Percentiles rank a stretch among this genome's conserved stretches.
These are phyloP conservation scores for Dothideomycetidae sp. DNA, from an alignment of 2,329 filamentous ascomycete species.

Conservation along the genomic window DNA sequence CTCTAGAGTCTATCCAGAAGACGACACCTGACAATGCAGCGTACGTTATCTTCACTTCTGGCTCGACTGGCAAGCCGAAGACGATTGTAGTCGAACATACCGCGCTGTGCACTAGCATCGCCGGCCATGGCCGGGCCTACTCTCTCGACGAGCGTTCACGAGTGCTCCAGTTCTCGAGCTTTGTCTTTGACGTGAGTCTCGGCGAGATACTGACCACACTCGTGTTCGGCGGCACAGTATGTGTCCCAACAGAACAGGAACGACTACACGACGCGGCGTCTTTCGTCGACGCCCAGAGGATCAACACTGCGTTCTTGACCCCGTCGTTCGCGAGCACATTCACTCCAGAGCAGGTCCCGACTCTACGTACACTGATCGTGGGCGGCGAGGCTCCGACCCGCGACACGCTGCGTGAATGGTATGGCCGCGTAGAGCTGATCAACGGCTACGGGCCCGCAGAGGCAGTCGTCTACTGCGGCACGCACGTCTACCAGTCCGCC, in stretches of 20 bases:
- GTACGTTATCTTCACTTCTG: slow-evolving; percentile 6
- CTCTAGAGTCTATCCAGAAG: neutral
- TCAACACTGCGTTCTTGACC: slow-evolving; percentile 6
- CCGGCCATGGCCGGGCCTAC: slow-evolving; percentile 6
- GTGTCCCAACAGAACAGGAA: slow-evolving; percentile 2
- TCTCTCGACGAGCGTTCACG: neutral
- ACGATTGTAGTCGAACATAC: slow-evolving; percentile 5
- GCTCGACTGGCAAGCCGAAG: slow-evolving; percentile 6
- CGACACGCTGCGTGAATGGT: neutral
- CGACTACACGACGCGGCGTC: neutral
- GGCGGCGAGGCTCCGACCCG: slow-evolving; percentile 1
- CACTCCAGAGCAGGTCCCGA: neutral
- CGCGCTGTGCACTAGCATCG: slow-evolving; percentile 7
- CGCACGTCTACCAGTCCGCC: neutral
- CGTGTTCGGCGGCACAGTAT: slow-evolving; percentile 3
- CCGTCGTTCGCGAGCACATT: neutral
- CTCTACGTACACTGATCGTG: neutral
- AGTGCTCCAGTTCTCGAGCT: slow-evolving; percentile 5
- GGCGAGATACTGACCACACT: slow-evolving; percentile 4
- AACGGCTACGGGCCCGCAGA: slow-evolving; percentile 6
- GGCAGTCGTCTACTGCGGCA: slow-evolving; percentile 8
- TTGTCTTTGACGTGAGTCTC: slow-evolving; percentile 5
- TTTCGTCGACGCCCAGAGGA: neutral
- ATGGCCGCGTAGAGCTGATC: neutral
- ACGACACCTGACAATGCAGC: neutral